Evolutionary conservation across 2,329 filamentous ascomycete genomes (phyloP), one percentile per base, ranked within the genome.

Genomic region (Talaromyces atroroseus): DNA sequence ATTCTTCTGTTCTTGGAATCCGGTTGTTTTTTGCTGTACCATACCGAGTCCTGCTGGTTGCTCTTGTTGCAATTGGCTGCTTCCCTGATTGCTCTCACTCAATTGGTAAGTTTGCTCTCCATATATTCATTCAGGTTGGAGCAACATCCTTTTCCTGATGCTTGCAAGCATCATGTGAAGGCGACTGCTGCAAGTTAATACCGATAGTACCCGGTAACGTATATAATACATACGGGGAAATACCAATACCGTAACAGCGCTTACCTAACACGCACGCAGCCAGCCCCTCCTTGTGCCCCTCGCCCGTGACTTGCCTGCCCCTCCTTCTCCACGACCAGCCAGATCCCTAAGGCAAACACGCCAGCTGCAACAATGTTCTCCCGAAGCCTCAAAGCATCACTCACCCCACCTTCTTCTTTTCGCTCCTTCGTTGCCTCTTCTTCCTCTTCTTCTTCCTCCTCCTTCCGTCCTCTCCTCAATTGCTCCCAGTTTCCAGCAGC

Each of bases 321-420:
- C 56, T 58, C 56, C 54, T 42, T 38, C 24, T 32, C 18, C 26
- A 36, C 23, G 45, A 2, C 6, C 21, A n/a, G 38, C 45, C 32
- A 20, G 48, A 50, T 36, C 40, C n/a, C 36, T 50, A 56, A 56
- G 54, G 54, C 54, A 50, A 49, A 14, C 24, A 26, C 3, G 24
- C 29, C n/a, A 2, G 20, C 64, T 63, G 51, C 53, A 67, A 71
- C 63, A 71, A 73, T 73, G 71, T 73, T 73, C 67, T 70, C 68
- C 69, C 70, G 70, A 62, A 64, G 62, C 65, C 66, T 73, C 62
- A 72, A 64, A 65, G 68, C 69, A 66, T 64, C 62, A 63, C 68
- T 65, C 65, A 68, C 76, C 75, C 74, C 76, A 74, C 76, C 71
- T 73, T 73, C 61, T 73, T 73, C 68, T 67, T 68, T 65, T 64